Evolutionary conservation across 495 filamentous ascomycete species (phyloP), one percentile per base, ranked within the genome.

Genomic region (Penicillium flavigenum): DNA sequence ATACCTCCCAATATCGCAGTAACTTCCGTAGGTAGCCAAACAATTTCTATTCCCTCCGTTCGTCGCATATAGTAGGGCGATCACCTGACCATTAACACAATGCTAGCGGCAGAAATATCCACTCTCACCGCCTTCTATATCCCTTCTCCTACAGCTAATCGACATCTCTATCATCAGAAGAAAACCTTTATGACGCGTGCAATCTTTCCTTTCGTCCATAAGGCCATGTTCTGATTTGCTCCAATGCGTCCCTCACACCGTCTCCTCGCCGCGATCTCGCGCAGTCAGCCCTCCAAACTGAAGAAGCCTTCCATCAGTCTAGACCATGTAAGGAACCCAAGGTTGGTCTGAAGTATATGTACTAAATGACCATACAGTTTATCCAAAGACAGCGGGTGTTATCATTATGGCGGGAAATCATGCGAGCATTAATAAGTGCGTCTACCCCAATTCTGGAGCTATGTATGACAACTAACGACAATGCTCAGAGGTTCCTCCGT

Each of bases 361-460:
- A 36, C 34, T 68, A 51, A 74, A 51, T 24, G 1, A 48, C 0
- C 39, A 36, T 2, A 24, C 2, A 78, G 75, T 78, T 78, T 34
- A 75, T 78, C 22, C 75, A 78, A 63, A 65, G 71, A 55, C 71
- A 74, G 29, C 65, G 73, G 11, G 73, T 76, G 2, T 48, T 78
- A 19, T 58, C 67, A 20, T 58, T 78, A 7, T 78, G 73, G 73
- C 67, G 75, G 5, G 71, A 76, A 32, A 72, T 78, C 26, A 61
- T 72, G 19, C 61, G 73, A 31, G 68, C 75, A 41, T 58, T 78
- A 56, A 59, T 73, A 46, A 75, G 75, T 78, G 61, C 41, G 68
- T 47, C 27, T 63, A 29, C 26, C 14, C 39, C 24, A 20, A 19
- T 45, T 44, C 46, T 1, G 19, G 22, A 11, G 14, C 49, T 19